Base-by-base conservation (phyloP, 2,329 filamentous ascomycete species). In the Pleomassaria siparia region DNA sequence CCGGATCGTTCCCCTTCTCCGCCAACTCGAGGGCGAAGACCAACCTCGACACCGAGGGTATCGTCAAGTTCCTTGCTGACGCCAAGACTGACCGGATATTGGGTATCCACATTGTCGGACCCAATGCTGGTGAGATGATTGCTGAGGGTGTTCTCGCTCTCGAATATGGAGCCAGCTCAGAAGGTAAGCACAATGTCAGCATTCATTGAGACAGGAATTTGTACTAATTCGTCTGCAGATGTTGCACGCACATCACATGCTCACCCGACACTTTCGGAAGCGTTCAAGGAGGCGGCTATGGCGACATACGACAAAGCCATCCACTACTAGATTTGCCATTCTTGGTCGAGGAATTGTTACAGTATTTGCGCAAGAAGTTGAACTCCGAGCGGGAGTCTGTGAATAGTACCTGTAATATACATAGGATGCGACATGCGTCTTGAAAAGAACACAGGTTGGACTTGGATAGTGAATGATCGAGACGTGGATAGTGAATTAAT, bases 261-360 rank as follows among this genome's bases (percentile, higher is more conserved):
- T 46, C 94, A 99, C 77, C 94, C 94, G 47, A 96, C 91, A 43
- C 81, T 99, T 51, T 86, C 92, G 20, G 94, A 99, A 80, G 94
- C 94, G 36, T 97, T 99, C 83, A 99, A 99, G 82, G 94, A 99
- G 83, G 94, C 94, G 66, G 94, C 94, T 62, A 97, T 99, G 94
- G 89, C 90, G 54, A 96, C 92, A 42, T 91, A 95, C 78, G 84
- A 86, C 66, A 94, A 96, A 80, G 87, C 94, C 59, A 96, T 99
- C 72, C 94, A 99, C 80, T 95, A 88, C 76, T 99, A 70, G 63
- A 60, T 63, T 60, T 58, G 51, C 42, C 50, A 57, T 60, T 51
- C 29, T 60, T 59, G 49, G 51, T 55, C 52, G 47, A 50, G 53
- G 58, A 55, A 62, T 54, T 50, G 47, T 58, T 61, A 61, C 49